Evolutionary conservation across 31 red algal species (phyloP).

Genomic region (Asparagopsis taxiformis): DNA sequence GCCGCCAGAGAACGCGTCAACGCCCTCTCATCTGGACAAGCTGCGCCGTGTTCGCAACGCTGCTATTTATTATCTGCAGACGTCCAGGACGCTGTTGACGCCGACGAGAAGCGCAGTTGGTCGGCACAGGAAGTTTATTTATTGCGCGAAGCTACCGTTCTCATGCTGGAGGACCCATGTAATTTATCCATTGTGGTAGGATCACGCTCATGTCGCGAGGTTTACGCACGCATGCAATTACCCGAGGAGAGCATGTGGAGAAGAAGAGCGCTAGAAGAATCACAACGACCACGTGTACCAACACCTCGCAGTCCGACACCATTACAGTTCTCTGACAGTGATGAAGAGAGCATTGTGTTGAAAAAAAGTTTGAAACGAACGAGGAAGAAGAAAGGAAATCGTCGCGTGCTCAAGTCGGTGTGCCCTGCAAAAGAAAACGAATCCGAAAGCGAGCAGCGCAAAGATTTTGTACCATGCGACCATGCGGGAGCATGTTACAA

Average conservation of each 20-base stretch:
- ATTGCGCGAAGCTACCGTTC: constrained; percentile 12
- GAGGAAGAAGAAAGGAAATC: not conserved
- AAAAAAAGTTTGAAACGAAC: not conserved
- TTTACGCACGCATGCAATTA: constrained; percentile 10
- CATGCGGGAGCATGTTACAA: constrained; percentile 47
- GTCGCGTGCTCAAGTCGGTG: not conserved
- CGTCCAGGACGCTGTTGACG: not conserved
- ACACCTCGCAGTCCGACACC: too few relatives aligned
- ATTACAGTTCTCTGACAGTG: too few relatives aligned
- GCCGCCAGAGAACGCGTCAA: constrained; percentile 10
- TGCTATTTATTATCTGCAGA: constrained; percentile 37
- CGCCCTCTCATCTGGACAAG: constrained; percentile 9
- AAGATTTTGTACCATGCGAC: constrained; percentile 42
- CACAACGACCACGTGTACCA: too few relatives aligned
- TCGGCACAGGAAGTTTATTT: constrained; percentile 26
- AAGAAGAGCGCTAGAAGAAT: not conserved
- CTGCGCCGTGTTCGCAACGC: constrained; percentile 20
- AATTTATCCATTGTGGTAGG: constrained; percentile 34
- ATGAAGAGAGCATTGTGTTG: too few relatives aligned
- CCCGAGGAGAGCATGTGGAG: constrained; percentile 4
- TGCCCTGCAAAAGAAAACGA: not conserved
- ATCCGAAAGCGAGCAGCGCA: not conserved
- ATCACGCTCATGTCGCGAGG: constrained; percentile 33
- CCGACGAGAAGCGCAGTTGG: constrained; percentile 31
- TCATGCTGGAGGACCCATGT: constrained; percentile 38